Base-by-base conservation (phyloP, 768 basidiomycete species). In the Candolleomyces eurysporus region DNA sequence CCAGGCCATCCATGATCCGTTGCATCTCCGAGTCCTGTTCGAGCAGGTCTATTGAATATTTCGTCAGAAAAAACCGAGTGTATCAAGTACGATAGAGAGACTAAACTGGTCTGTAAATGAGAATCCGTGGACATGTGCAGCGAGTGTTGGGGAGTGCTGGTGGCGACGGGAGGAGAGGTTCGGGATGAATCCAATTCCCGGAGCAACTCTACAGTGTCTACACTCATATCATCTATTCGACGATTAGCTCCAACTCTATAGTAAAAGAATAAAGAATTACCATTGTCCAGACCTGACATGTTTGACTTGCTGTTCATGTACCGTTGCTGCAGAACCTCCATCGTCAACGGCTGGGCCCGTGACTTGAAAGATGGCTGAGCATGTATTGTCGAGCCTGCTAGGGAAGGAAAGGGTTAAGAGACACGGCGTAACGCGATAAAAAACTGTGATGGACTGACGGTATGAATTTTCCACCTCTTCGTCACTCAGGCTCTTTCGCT, bases 21-120 rank as follows among this genome's bases (percentile, higher is more conserved):
- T 85, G 86, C 89, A 91, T 90, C 65, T 87, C 87, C 2, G 88
- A 87, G 65, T 91, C 86, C 59, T 83, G 80, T 21, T 89, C 87
- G 59, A 90, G 71, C 16, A 90, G 75, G 74, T 90, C 88, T 90
- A 49, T 30, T 26, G 30, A 32, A 8, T 13, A 1, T n/a, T 8
- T 31, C 13, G 32, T 16, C 14, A 32, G 16, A 26, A 52, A 52
- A 26, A 26, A 26, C 26, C 4, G 26, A 26, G 26, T 26, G 51
- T 26, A 30, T 32, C 16, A 6, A 6, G 13, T 3, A 11, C 7
- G 19, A 40, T 11, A 11, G 26, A 36, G 46, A 36, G 72, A 80
- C 45, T 46, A 64, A 67, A 88, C 89, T 87, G 9, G 88, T 84
- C 65, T 86, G 82, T 59, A 73, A 80, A 49, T 76, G 80, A 8